Evolutionary conservation across 306 rosid species (phyloP).

Genomic region (Malus sieversii): DNA sequence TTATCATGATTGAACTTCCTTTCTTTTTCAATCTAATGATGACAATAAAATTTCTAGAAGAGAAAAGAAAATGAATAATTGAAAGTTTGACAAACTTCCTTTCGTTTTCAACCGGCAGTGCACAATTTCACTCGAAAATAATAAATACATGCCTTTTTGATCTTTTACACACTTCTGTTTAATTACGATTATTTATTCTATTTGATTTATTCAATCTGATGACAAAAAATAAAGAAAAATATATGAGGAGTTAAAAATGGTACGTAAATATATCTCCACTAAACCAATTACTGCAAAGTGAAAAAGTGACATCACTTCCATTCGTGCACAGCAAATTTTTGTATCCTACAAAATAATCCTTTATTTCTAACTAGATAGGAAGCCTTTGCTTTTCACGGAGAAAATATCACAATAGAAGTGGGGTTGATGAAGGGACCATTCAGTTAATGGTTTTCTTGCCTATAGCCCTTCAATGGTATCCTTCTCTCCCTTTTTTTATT

Average conservation of each 20-base stretch:
- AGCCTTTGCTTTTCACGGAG: constrained; percentile 19
- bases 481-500: constrained; percentile 31
- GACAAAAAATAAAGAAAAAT: no score
- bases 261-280: no score
- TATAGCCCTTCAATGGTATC: constrained; percentile 8
- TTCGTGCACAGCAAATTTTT: constrained; percentile 35
- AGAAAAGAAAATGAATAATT: no score
- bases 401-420: constrained; percentile 12
- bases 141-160: no score
- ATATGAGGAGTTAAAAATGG: no score
- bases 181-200: no score
- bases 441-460: constrained; percentile 8
- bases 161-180: no score
- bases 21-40: no score
- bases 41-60: no score
- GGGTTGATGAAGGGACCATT: constrained; percentile 24
- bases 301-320: constrained; percentile 37
- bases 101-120: neutral
- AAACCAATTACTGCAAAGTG: neutral
- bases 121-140: no score
- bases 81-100: neutral
- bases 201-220: no score
- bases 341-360: neutral
- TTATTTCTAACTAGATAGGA: constrained; percentile 4
- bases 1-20: no score